Conservation (phyloP, 352 stramenopile genomes). For the Pythium aristosporum region DNA sequence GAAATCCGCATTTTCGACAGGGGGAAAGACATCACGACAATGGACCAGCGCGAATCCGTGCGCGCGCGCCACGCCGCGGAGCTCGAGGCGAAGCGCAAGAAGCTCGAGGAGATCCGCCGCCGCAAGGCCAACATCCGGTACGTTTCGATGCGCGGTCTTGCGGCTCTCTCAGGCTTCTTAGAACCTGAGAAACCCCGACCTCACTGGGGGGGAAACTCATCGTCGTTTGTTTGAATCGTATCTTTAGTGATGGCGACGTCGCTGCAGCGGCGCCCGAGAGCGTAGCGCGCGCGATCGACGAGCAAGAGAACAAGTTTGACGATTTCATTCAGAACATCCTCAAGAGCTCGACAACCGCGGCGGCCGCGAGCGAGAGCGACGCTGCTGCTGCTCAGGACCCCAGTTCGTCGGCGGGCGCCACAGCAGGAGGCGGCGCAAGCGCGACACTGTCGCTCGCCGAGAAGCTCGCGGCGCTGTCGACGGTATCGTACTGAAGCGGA, state of each 20-base stretch:
- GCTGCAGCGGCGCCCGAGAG: conserved; percentile 37
- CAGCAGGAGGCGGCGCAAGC: not conserved
- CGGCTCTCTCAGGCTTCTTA: not conserved
- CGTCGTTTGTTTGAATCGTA: not conserved
- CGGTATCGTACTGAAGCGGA: conserved; percentile 29
- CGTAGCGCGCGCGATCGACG: conserved; percentile 57
- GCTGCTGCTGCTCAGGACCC: not conserved
- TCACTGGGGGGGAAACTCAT: not conserved
- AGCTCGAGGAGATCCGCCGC: conserved; percentile 88
- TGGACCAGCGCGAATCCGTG: conserved; percentile 35
- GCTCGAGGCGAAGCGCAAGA: conserved; percentile 86
- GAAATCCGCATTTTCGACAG: not conserved
- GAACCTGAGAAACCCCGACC: not conserved
- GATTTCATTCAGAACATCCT: conserved; percentile 88
- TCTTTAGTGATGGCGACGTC: conserved; percentile 45
- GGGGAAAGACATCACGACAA: not conserved
- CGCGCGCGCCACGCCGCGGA: conserved; percentile 84
- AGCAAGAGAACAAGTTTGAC: conserved; percentile 57
- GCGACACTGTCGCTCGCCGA: conserved; percentile 61
- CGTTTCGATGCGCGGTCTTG: conserved; percentile 6
- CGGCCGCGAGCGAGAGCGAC: conserved; percentile 11
- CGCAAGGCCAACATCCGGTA: conserved; percentile 79
- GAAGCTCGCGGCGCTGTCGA: conserved; percentile 76
- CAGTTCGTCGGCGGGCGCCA: not conserved
- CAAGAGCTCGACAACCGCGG: conserved; percentile 41